Conservation (phyloP, 2,329 filamentous ascomycete species). For the Colletotrichum sp. region DNA sequence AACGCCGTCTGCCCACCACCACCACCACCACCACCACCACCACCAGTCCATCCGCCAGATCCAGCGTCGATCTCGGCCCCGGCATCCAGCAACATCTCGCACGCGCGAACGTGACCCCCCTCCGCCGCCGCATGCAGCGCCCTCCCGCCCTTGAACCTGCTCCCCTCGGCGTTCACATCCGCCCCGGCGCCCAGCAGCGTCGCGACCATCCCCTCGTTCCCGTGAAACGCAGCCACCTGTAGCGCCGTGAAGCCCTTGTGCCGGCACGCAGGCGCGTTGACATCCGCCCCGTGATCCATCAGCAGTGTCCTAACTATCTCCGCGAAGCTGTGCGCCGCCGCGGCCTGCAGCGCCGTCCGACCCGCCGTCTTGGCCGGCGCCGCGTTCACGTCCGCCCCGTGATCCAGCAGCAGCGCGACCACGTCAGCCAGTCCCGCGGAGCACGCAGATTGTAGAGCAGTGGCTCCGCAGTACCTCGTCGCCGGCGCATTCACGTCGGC, state of each 20-base stretch:
- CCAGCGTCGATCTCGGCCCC: conserved; percentile 44
- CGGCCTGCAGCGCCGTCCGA: conserved; percentile 27
- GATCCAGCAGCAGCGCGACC: conserved; percentile 30
- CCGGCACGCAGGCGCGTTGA: conserved; percentile 22
- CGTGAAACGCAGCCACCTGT: conserved; percentile 36
- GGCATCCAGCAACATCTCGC: conserved; percentile 33
- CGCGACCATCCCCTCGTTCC: conserved; percentile 34
- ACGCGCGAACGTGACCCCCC: conserved; percentile 16
- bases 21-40: background rate
- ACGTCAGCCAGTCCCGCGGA: conserved; percentile 29
- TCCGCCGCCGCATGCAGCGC: conserved; percentile 26
- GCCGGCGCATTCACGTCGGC: conserved; percentile 33
- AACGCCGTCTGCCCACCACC: conserved; percentile 33
- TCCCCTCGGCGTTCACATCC: conserved; percentile 27
- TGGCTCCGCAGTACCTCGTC: conserved; percentile 38
- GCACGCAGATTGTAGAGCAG: conserved; percentile 42
- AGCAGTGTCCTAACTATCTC: conserved; percentile 18
- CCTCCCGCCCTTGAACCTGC: conserved; percentile 21
- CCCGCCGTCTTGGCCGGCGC: conserved; percentile 23
- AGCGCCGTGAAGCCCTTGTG: conserved; percentile 34
- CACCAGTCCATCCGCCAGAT: conserved; percentile 19
- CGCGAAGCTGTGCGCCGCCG: conserved; percentile 8
- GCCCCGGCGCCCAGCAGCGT: conserved; percentile 25
- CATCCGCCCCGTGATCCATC: conserved; percentile 17
- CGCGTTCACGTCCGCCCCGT: conserved; percentile 38